Percentiles rank a stretch among this genome's conserved stretches.
These are phyloP conservation scores for Petunia axillaris DNA, from an alignment of 257 asterid genomes.

Conservation along the genomic window DNA sequence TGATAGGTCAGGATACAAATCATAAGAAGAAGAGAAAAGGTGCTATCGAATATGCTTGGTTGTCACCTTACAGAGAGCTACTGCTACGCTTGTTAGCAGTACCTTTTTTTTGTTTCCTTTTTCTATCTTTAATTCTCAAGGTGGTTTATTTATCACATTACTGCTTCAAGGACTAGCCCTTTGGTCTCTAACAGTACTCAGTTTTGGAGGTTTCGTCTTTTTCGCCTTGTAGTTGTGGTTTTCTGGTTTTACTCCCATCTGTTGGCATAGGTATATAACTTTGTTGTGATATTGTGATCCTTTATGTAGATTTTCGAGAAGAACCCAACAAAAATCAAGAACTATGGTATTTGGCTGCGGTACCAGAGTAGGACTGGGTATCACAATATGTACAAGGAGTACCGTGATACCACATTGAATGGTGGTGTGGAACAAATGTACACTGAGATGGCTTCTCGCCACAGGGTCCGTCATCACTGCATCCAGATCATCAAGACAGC, in stretches of 20 bases:
- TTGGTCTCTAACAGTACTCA: background rate
- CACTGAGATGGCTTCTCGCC: slow-evolving; percentile 96
- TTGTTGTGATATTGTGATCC: background rate
- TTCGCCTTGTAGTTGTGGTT: background rate
- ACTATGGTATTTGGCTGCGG: slow-evolving; percentile 86
- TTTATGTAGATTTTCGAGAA: slow-evolving; percentile 71
- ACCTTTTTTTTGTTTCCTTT: background rate
- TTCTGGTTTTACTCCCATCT: background rate
- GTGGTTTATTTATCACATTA: background rate
- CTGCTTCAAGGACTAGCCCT: background rate
- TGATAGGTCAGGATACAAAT: background rate
- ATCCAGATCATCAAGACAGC: slow-evolving; percentile 93
- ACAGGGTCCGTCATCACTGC: slow-evolving; percentile 79
- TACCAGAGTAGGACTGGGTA: slow-evolving; percentile 92
- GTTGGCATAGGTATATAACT: background rate
- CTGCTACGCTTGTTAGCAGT: background rate
- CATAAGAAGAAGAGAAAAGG: no score
- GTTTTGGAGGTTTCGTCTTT: background rate
- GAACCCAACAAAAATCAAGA: slow-evolving; percentile 86
- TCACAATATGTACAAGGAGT: slow-evolving; percentile 94
- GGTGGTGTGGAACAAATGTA: slow-evolving; percentile 93
- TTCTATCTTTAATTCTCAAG: background rate
- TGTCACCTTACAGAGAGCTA: background rate
- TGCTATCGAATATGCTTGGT: no score
- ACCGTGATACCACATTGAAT: slow-evolving; percentile 87